Conservation (phyloP, 805 yeast species). For the Starmerella powellii region DNA sequence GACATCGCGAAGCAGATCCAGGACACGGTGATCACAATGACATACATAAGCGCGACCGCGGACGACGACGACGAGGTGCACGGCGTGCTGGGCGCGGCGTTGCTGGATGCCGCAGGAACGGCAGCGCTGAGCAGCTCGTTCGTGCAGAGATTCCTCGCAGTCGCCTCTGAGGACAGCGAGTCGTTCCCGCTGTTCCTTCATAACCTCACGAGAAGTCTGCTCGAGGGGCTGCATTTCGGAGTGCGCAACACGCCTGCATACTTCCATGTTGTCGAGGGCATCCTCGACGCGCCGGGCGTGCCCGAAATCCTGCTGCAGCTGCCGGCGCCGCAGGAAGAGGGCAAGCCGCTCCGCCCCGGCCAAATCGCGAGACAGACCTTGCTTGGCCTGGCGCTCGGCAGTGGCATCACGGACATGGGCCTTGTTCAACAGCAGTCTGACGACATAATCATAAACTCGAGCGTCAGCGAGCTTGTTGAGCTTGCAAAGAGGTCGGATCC, state of each 20-base stretch:
- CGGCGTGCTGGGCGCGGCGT: conserved; percentile 1
- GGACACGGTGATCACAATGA: conserved; percentile 11
- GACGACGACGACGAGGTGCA: conserved; percentile 17
- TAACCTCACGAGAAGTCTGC: not conserved
- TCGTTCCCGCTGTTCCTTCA: not conserved
- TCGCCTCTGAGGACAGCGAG: not conserved
- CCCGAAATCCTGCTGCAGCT: conserved; percentile 5
- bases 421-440: conserved; percentile 27
- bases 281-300: conserved; percentile 1
- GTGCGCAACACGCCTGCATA: conserved; percentile 3
- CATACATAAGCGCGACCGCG: conserved; percentile 19
- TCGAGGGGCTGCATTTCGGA: conserved; percentile 4
- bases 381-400: conserved; percentile 5
- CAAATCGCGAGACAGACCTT: not conserved
- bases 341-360: no score
- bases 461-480: conserved; percentile 30
- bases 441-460: conserved; percentile 21
- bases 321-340: no score
- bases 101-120: conserved; percentile 3
- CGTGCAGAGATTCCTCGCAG: not conserved
- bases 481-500: conserved; percentile 25
- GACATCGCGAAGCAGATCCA: conserved; percentile 8
- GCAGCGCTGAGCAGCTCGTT: not conserved
- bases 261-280: conserved; percentile 3
- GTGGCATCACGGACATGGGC: not conserved